A percentile compares a stretch with the other conserved stretches of the same genome.
phyloP scores from a whole-genome alignment of 2,329 filamentous ascomycete genomes.

The Dichotomopilus funicola region DNA sequence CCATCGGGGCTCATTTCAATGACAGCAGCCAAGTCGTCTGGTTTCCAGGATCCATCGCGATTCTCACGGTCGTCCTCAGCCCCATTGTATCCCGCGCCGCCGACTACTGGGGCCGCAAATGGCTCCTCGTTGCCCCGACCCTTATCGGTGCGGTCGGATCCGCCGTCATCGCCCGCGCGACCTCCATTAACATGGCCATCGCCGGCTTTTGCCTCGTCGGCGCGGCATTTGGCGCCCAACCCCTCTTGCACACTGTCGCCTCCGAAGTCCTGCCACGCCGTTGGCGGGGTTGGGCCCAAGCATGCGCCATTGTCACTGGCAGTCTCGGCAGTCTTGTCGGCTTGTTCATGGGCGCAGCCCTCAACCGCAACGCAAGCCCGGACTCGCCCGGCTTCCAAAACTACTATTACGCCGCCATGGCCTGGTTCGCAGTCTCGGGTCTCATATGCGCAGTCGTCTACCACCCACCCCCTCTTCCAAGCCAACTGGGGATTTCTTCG shows the following conservation, averaged over 20 bases:
- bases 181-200: constrained; percentile 32
- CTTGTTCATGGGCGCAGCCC: constrained; percentile 31
- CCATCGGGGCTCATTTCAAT: constrained; percentile 27
- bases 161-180: constrained; percentile 32
- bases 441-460: constrained; percentile 28
- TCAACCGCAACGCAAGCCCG: constrained; percentile 26
- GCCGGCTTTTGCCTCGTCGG: constrained; percentile 33
- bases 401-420: constrained; percentile 32
- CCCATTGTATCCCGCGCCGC: constrained; percentile 34
- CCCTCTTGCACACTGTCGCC: constrained; percentile 33
- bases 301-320: constrained; percentile 28
- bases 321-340: constrained; percentile 28
- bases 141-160: constrained; percentile 30
- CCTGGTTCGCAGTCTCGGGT: constrained; percentile 25
- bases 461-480: constrained; percentile 27
- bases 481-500: constrained; percentile 25
- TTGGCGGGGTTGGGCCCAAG: constrained; percentile 32
- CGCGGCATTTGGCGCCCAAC: constrained; percentile 32
- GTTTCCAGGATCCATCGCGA: constrained; percentile 20
- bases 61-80: constrained; percentile 18
- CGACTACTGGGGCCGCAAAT: constrained; percentile 38
- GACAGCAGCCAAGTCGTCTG: constrained; percentile 26
- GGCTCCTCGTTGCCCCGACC: constrained; percentile 34
- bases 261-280: constrained; percentile 35
- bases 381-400: constrained; percentile 29